Evolutionary conservation across 257 asterid species (phyloP).

Genomic region (Gynochthodes officinalis): DNA sequence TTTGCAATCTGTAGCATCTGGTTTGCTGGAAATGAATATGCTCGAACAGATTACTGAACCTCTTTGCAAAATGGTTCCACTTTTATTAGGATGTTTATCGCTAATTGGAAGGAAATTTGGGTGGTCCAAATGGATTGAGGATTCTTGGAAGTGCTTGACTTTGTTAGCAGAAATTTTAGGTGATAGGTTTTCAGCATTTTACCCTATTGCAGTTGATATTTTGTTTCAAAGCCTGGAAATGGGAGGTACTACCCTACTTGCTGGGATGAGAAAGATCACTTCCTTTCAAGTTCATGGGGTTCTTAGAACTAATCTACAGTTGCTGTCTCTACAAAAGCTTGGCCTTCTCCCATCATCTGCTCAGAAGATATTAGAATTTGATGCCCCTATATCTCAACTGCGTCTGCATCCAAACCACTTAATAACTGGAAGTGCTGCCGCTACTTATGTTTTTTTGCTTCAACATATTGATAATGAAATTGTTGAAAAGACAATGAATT

Average conservation of each 20-base stretch:
- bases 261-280: conserved; percentile 40
- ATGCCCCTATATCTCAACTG: conserved; percentile 72
- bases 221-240: conserved; percentile 80
- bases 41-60: conserved; percentile 82
- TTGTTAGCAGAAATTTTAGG: conserved; percentile 93
- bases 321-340: conserved; percentile 87
- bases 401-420: conserved; percentile 96
- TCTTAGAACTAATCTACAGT: conserved; percentile 90
- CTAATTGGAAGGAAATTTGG: conserved; percentile 87
- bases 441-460: conserved; percentile 84
- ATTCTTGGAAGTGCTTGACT: conserved; percentile 98
- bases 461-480: conserved; percentile 75
- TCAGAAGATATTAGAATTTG: conserved; percentile 58
- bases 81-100: conserved; percentile 70
- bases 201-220: conserved; percentile 70
- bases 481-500: conserved; percentile 61
- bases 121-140: conserved; percentile 93
- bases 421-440: conserved; percentile 88
- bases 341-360: conserved; percentile 82
- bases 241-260: conserved; percentile 34
- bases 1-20: conserved; percentile 91
- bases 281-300: conserved; percentile 93
- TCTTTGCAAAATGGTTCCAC: conserved; percentile 85
- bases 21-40: conserved; percentile 87
- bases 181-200: conserved; percentile 74